Base-by-base conservation (phyloP, 768 basidiomycete genomes). In the Tephrocybe sp. region DNA sequence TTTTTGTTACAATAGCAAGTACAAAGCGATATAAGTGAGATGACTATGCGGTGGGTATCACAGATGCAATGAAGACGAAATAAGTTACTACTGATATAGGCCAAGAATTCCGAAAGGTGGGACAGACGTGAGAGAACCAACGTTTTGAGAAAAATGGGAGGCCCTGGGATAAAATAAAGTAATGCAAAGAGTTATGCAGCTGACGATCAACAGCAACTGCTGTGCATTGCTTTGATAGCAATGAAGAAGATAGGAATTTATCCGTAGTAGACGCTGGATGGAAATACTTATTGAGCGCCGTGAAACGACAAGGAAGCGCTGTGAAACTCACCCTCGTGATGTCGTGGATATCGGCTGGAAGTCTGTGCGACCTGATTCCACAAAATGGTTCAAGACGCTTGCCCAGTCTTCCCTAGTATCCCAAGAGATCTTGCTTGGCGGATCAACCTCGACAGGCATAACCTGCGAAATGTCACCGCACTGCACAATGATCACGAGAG, bases 271-370 rank as follows among this genome's bases (percentile, higher is more conserved):
- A 77, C 64, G 48, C 77, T 77, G 49, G 14, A 53, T n/a, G 48
- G 42, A 51, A 32, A 55, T 54, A 10, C 23, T 39, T 49, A 38
- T 30, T 16, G 7, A 32, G 40, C 39, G 43, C 31, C 31, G 17
- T 26, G 57, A 64, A 53, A 50, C 36, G 40, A 47, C 38, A 17
- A 16, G 23, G 2, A 22, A 41, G 26, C 13, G 36, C 19, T 8
- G 16, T 34, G 35, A 46, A n/a, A 48, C 87, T 76, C 67, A 89
- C 87, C 88, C 87, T 69, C 82, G 69, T 5, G 82, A 50, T 9
- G 87, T 86, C 16, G 87, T 87, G 35, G 87, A 88, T 73, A 89
- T 86, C n/a, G 89, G 89, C 62, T 83, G 80, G 70, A 91, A 91
- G 64, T 89, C 87, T 14, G 81, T 82, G 41, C 87, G 79, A 23